Conservation (phyloP, 2,329 filamentous ascomycete species). For the Stromatinia cepivora region DNA sequence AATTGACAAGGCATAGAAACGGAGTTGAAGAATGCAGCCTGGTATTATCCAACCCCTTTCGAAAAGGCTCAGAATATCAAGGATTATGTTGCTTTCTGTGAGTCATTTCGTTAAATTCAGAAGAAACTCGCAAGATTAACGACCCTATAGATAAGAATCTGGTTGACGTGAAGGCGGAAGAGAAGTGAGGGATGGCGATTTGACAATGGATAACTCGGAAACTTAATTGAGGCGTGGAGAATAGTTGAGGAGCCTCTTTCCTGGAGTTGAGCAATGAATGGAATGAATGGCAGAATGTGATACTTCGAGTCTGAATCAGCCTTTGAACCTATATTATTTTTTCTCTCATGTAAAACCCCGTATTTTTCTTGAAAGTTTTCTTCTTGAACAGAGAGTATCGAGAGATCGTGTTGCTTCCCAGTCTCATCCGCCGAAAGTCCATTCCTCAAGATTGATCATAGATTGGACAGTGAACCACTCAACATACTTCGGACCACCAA, state of each 20-base stretch:
- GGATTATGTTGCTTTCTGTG: conserved; percentile 50
- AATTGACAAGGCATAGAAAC: conserved; percentile 35
- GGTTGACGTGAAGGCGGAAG: conserved; percentile 19
- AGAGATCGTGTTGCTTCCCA: neutral
- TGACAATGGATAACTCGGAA: no score
- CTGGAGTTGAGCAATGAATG: no score
- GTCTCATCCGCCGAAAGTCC: neutral
- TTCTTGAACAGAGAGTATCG: neutral
- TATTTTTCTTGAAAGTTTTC: neutral
- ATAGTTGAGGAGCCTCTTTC: neutral
- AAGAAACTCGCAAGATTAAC: neutral
- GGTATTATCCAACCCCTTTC: conserved; percentile 48
- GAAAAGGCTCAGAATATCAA: conserved; percentile 47
- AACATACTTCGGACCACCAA: neutral
- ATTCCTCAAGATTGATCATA: neutral
- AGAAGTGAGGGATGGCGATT: neutral
- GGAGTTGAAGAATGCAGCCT: conserved; percentile 48
- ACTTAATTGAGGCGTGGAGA: neutral
- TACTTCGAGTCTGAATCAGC: neutral
- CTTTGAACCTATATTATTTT: neutral
- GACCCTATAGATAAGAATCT: conserved; percentile 15
- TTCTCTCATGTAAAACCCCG: neutral
- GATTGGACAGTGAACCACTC: neutral
- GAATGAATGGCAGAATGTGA: neutral
- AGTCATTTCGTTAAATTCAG: conserved; percentile 31